Percentiles rank a stretch among this genome's conserved stretches.
phyloP scores from a whole-genome alignment of 2,329 filamentous ascomycete species.

The Nemania bipapillata region DNA sequence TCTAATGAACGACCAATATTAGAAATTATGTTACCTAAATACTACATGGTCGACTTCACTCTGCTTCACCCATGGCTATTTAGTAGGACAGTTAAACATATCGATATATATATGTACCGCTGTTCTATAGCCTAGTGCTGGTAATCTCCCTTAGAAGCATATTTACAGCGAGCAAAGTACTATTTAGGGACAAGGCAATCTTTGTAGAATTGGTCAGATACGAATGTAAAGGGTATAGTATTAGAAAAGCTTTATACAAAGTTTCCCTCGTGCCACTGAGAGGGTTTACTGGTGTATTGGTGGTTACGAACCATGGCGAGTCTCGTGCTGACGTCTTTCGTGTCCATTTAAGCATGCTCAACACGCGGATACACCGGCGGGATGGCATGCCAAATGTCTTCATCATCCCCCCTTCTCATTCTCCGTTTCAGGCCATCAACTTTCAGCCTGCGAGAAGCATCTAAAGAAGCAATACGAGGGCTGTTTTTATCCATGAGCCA shows the following conservation, averaged over 20 bases:
- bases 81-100: neutral
- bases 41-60: no score
- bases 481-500: conserved; percentile 42
- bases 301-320: conserved; percentile 35
- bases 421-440: conserved; percentile 17
- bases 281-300: conserved; percentile 18
- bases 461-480: conserved; percentile 22
- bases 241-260: conserved; percentile 50
- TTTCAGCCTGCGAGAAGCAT: conserved; percentile 13
- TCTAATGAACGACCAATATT: no score
- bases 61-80: no score
- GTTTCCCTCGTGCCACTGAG: conserved; percentile 28
- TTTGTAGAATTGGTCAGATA: conserved; percentile 27
- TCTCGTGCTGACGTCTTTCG: conserved; percentile 25
- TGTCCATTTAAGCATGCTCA: conserved; percentile 28
- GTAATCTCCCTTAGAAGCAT: neutral
- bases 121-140: neutral
- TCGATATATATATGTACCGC: neutral
- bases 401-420: conserved; percentile 25
- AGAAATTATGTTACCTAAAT: no score
- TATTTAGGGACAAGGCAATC: neutral
- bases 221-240: conserved; percentile 47
- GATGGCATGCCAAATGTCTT: conserved; percentile 23
- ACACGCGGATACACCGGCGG: conserved; percentile 13
- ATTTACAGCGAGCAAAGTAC: neutral